A percentile compares a stretch with the other conserved stretches of the same genome.
phyloP scores from a whole-genome alignment of 176 grass and related monocot species.

The Cenchrus americanus region DNA sequence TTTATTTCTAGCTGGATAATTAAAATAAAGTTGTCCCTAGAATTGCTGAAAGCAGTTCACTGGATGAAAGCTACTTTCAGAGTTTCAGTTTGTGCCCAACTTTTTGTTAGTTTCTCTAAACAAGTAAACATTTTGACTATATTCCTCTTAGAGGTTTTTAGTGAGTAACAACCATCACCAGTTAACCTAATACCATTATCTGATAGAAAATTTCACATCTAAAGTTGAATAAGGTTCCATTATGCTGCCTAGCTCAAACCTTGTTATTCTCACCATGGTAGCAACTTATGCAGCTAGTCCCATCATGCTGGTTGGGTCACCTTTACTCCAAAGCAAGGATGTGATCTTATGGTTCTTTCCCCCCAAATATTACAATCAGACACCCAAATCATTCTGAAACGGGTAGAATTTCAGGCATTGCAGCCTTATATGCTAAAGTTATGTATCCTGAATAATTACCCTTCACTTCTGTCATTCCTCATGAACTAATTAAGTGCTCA shows the following conservation, averaged over 20 bases:
- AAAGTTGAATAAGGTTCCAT: conserved; percentile 19
- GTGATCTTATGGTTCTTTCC: not conserved
- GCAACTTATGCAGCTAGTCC: not conserved
- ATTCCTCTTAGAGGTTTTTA: conserved; percentile 19
- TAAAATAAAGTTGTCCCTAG: not conserved
- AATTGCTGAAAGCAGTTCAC: not conserved
- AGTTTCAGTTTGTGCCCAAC: not conserved
- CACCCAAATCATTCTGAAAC: not conserved
- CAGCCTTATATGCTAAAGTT: not conserved
- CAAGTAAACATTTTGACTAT: not conserved
- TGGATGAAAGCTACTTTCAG: not conserved
- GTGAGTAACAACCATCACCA: not conserved
- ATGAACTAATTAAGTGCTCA: not conserved
- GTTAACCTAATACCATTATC: not conserved
- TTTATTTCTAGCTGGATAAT: conserved; percentile 23
- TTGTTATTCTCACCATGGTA: not conserved
- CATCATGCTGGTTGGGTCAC: not conserved
- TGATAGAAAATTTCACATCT: not conserved
- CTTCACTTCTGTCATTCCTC: not conserved
- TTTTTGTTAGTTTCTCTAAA: not conserved
- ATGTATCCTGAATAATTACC: not conserved
- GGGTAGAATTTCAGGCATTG: not conserved
- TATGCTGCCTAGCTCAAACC: not conserved
- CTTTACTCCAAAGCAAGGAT: not conserved
- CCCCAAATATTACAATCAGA: not conserved